Percentiles rank a stretch among this genome's conserved stretches.
Evolutionary conservation across 2,329 filamentous ascomycete species (phyloP).

Genomic region (Fusarium keratoplasticum): DNA sequence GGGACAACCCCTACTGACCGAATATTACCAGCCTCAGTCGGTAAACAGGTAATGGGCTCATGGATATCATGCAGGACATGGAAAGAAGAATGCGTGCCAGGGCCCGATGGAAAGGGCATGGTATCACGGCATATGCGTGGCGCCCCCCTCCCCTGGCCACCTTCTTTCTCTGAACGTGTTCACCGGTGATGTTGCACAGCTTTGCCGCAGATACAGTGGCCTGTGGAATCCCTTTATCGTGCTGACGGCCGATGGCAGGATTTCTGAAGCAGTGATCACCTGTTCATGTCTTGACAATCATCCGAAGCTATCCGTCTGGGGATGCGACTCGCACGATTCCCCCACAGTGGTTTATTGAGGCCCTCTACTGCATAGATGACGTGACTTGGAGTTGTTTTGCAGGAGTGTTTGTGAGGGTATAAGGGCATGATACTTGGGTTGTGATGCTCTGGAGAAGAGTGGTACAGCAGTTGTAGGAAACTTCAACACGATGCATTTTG

Average conservation of each 20-base stretch:
- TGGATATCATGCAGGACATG: neutral
- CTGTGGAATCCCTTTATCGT: neutral
- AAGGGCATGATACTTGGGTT: neutral
- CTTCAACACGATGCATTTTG: neutral
- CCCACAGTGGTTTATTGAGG: neutral
- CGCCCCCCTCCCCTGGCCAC: constrained; percentile 1
- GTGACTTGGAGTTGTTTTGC: neutral
- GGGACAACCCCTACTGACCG: neutral
- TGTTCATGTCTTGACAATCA: constrained; percentile 18
- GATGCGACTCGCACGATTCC: neutral
- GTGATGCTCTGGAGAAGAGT: neutral
- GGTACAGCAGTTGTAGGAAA: neutral
- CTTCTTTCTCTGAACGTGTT: constrained; percentile 4
- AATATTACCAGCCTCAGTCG: neutral
- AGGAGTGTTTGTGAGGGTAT: neutral
- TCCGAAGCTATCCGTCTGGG: neutral
- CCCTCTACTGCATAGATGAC: neutral
- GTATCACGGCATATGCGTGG: constrained; percentile 34
- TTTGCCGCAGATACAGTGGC: constrained; percentile 3
- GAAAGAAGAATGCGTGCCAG: constrained; percentile 1
- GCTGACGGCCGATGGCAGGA: constrained; percentile 2
- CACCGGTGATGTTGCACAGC: constrained; percentile 38
- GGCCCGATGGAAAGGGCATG: constrained; percentile 7
- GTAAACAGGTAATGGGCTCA: neutral
- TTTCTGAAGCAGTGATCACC: constrained; percentile 10